phyloP scores from a whole-genome alignment of 2,329 filamentous ascomycete genomes.

The Alternaria viburni region DNA sequence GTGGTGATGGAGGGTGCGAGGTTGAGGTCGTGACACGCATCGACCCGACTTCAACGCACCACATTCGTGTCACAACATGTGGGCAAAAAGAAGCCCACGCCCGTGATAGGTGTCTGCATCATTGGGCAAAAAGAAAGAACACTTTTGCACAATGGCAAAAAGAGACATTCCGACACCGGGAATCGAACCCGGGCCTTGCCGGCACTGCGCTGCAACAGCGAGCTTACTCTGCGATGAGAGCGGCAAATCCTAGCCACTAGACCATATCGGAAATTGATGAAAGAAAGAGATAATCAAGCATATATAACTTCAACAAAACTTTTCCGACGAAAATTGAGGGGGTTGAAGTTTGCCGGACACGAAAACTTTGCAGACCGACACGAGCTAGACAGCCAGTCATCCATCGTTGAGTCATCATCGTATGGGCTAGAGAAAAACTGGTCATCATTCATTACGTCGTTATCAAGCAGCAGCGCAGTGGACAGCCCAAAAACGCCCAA shows the following conservation, averaged over 20 bases:
- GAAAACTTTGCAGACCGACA: not conserved
- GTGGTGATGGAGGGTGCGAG: not conserved
- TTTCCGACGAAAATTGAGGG: not conserved
- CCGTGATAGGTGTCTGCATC: not conserved
- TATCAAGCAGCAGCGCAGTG: not conserved
- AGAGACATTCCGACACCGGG: conserved; percentile 10
- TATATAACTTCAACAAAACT: not conserved
- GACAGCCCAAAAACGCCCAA: not conserved
- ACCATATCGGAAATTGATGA: conserved; percentile 12
- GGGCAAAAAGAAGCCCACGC: not conserved
- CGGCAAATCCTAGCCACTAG: conserved; percentile 20
- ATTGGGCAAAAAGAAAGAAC: not conserved
- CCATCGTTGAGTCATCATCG: not conserved
- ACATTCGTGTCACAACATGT: not conserved
- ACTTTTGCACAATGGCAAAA: not conserved
- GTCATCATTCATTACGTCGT: not conserved
- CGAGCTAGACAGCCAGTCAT: not conserved
- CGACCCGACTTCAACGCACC: not conserved
- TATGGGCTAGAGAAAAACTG: not conserved
- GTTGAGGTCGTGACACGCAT: not conserved
- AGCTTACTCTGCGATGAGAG: conserved; percentile 18
- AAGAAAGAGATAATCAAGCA: rapidly evolving
- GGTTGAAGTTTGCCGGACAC: not conserved
- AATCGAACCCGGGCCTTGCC: conserved; percentile 20
- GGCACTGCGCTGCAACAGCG: conserved; percentile 9